Conservation (phyloP, 2,329 filamentous ascomycete genomes). For the Botrytis tulipae region DNA sequence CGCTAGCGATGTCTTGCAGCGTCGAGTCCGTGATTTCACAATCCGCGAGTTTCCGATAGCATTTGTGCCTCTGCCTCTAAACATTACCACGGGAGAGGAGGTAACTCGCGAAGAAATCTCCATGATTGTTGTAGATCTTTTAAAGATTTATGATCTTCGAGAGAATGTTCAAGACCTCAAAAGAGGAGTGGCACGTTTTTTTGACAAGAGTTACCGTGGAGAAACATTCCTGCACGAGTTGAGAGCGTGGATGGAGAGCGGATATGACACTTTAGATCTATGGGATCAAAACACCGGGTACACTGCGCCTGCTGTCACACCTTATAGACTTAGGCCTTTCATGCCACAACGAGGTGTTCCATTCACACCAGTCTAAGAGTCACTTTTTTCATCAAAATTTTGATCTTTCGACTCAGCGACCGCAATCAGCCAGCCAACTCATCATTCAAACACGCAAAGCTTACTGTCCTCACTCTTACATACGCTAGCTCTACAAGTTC, state of each 20-base stretch:
- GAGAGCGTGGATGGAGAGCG: neutral
- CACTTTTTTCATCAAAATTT: neutral
- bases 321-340: neutral
- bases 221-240: neutral
- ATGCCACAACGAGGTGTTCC: neutral
- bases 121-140: neutral
- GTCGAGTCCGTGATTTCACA: neutral
- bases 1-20: neutral
- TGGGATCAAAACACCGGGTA: neutral
- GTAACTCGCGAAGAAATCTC: neutral
- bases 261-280: neutral
- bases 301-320: too few relatives aligned
- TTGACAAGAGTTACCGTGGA: neutral
- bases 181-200: neutral
- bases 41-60: neutral
- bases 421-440: neutral
- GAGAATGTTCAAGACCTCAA: neutral
- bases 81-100: neutral
- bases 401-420: neutral
- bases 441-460: neutral
- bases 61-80: neutral
- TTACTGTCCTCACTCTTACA: neutral
- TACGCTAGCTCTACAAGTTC: neutral
- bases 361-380: neutral
- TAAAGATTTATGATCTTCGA: neutral